Conservation (phyloP, 345 rosid species). For the Iberis pinnata region DNA sequence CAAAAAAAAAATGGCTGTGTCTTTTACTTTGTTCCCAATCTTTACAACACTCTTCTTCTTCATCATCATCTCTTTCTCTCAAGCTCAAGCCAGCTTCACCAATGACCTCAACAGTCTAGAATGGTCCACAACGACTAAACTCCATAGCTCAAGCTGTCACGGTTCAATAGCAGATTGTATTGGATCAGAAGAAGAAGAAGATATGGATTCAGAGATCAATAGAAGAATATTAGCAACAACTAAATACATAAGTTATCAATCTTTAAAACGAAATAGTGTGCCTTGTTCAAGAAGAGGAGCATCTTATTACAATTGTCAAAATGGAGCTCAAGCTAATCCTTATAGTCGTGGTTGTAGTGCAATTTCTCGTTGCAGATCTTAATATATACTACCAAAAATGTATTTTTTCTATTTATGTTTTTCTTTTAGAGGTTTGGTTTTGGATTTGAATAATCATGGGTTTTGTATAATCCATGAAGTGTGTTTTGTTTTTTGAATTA, state of each 20-base stretch:
- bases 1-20: slow-evolving; percentile 35
- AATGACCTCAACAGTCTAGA: slow-evolving; percentile 28
- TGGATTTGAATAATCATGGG: too few species aligned
- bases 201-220: slow-evolving; percentile 54
- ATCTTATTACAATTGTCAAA: slow-evolving; percentile 73
- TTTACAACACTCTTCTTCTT: slow-evolving; percentile 28
- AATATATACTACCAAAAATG: slow-evolving; percentile 21
- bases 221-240: slow-evolving; percentile 61
- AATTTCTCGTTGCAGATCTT: slow-evolving; percentile 65
- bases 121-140: slow-evolving; percentile 36
- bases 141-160: slow-evolving; percentile 31
- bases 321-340: slow-evolving; percentile 75
- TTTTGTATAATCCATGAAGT: too few species aligned
- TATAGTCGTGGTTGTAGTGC: slow-evolving; percentile 68
- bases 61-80: slow-evolving; percentile 16
- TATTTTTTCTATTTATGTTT: not conserved
- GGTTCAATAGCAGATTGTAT: slow-evolving; percentile 59
- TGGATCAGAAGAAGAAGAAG: slow-evolving; percentile 38
- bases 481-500: too few species aligned
- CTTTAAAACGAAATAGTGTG: slow-evolving; percentile 55
- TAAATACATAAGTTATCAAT: slow-evolving; percentile 61
- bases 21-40: slow-evolving; percentile 25
- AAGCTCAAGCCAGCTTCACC: slow-evolving; percentile 26
- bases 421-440: too few species aligned
- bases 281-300: slow-evolving; percentile 83